These are phyloP conservation scores for Aspergillus sp. DNA, from an alignment of 2,329 filamentous ascomycete genomes.

Conservation along the genomic window DNA sequence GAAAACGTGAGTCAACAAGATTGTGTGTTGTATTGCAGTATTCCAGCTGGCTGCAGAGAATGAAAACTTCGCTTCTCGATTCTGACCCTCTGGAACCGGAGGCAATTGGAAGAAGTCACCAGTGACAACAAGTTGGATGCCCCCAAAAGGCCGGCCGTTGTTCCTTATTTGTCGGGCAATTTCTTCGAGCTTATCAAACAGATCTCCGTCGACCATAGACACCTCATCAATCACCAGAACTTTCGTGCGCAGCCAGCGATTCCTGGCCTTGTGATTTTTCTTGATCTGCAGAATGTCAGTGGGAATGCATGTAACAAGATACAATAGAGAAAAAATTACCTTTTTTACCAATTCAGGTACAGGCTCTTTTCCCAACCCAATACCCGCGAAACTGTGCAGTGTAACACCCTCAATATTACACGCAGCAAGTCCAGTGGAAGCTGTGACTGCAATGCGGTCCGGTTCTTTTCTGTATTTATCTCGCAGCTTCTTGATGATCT, in stretches of 20 bases:
- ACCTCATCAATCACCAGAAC: constrained; percentile 91
- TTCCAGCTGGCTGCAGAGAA: constrained; percentile 92
- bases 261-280: constrained; percentile 81
- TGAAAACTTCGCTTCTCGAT: constrained; percentile 77
- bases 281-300: constrained; percentile 57
- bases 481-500: constrained; percentile 80
- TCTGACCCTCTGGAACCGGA: constrained; percentile 75
- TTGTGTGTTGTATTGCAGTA: constrained; percentile 91
- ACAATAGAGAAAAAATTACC: constrained; percentile 21
- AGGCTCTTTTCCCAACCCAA: constrained; percentile 90
- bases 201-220: constrained; percentile 95
- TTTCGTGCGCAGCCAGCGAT: constrained; percentile 84
- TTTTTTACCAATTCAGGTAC: constrained; percentile 81
- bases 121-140: constrained; percentile 92
- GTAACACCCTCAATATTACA: constrained; percentile 97
- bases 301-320: background rate
- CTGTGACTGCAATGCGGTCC: constrained; percentile 87
- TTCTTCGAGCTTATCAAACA: constrained; percentile 93
- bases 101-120: constrained; percentile 98
- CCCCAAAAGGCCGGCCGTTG: constrained; percentile 89
- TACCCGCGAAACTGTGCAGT: constrained; percentile 92
- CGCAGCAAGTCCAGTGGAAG: constrained; percentile 91
- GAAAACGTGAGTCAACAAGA: constrained; percentile 92
- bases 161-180: constrained; percentile 84
- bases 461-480: constrained; percentile 74